Base-by-base conservation (phyloP, 441 rosid species). In the Manihot esculenta region DNA sequence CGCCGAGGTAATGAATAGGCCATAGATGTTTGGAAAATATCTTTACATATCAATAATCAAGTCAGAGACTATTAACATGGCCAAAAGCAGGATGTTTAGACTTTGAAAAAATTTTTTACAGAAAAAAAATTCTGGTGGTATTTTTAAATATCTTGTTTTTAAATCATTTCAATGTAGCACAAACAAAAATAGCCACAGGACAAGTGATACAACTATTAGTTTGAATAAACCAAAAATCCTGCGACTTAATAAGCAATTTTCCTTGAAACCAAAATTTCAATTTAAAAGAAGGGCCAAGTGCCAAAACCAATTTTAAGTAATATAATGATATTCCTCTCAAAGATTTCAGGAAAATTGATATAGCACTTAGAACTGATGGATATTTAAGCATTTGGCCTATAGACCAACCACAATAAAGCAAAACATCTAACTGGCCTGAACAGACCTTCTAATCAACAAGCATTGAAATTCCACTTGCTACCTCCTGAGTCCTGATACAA, bases 391-490 rank as follows among this genome's bases (percentile, higher is more conserved):
- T 38, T 1, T n/a, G 44, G 27, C 6, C 14, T 20, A 35, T 0
- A 35, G 17, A 64, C 21, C 7, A 23, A 20, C 14, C 1, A 13
- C 5, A 63, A 38, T n/a, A 2, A 38, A 53, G 11, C 1, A 26
- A 64, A 26, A 26, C 10, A 33, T 51, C 44, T 18, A 33, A 12
- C 23, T 54, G 23, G 60, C 10, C 21, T 13, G 30, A 49, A 49
- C 15, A 70, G 49, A 12, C 5, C 30, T 35, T 49, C 49, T 60
- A 71, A 64, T 47, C 47, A 72, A 58, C 27, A 58, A 72, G 20
- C 3, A 33, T 20, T 14, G 24, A 38, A n/a, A 57, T 57, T 13
- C 18, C 38, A 53, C 51, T 38, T 24, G 10, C 23, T 11, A 64
- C 21, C 42, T 66, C 38, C 51, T 21, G 23, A 38, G 21, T 66